Base-by-base conservation (phyloP, 352 stramenopile genomes). In the Pythium folliculosum region DNA sequence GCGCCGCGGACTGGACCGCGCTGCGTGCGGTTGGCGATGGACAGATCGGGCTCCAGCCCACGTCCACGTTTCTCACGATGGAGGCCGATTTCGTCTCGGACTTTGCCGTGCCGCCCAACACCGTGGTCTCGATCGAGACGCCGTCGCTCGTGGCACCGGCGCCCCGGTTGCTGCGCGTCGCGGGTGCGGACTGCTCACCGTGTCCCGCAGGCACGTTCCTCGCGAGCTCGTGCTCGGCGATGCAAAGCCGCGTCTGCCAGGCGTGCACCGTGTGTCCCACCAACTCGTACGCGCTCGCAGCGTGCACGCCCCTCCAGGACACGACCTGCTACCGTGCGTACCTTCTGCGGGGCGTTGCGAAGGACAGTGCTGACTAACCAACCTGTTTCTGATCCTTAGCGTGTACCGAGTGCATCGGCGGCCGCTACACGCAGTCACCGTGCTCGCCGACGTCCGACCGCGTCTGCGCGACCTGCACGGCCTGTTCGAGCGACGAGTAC, bases 401-500 rank as follows among this genome's bases (percentile, higher is more conserved):
- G 0, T 92, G 85, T 52, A 89, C 77, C 10, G 84, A 92, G 57
- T 94, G 86, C 43, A 78, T 73, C 1, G 75, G 71, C 0, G 72
- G 75, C 14, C 75, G 87, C 60, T 94, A 73, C 56, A 73, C 75
- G 3, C 59, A 77, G 0, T 61, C 74, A 1, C 52, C 65, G 14
- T 94, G 86, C 58, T 77, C 82, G 7, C 67, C 84, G 54, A 89
- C 69, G 1, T 77, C 72, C 1, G 70, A 94, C 66, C 82, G 86
- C 25, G 75, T 88, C 22, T 94, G 86, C 54, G 54, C 53, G 17
- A 48, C 72, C 6, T 94, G 86, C n/a, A 92, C 84, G 14, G 68
- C 69, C 27, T 94, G 86, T 67, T 86, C 84, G 19, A 55, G 75
- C 17, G 84, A 94, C 60, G 82, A 94, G 52, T 94, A 88, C 69